Evolutionary conservation across 257 asterid species (phyloP).

Genomic region (Nicotiana noctiflora): DNA sequence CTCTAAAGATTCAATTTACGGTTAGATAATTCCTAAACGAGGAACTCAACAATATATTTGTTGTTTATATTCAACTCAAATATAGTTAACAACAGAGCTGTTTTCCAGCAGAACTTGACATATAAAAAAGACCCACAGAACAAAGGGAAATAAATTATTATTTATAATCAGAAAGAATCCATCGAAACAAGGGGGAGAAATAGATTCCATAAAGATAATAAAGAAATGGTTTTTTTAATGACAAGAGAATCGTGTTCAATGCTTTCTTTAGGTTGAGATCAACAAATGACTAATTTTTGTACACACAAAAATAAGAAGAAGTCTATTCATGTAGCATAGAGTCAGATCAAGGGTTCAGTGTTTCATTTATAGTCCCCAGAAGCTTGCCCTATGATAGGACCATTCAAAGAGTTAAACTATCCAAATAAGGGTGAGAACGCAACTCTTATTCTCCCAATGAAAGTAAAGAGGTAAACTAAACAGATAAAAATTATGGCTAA

Average conservation of each 20-base stretch:
- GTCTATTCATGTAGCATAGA: neutral
- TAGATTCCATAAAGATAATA: neutral
- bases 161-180: too few relatives aligned
- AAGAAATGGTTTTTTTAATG: neutral
- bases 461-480: neutral
- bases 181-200: neutral
- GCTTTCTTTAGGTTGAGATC: conserved; percentile 3
- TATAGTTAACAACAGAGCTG: neutral
- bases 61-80: neutral
- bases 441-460: neutral
- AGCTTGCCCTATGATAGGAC: neutral
- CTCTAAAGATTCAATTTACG: neutral
- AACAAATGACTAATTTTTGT: neutral
- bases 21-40: neutral
- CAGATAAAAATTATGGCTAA: neutral
- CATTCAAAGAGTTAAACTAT: neutral
- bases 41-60: neutral
- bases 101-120: neutral
- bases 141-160: too few relatives aligned
- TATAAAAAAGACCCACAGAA: neutral
- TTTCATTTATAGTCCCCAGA: neutral
- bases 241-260: neutral
- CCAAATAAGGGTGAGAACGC: neutral
- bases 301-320: neutral
- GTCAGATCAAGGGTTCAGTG: neutral